These are phyloP conservation scores for Botrytis deweyae DNA, from an alignment of 2,329 filamentous ascomycete genomes.

Conservation along the genomic window DNA sequence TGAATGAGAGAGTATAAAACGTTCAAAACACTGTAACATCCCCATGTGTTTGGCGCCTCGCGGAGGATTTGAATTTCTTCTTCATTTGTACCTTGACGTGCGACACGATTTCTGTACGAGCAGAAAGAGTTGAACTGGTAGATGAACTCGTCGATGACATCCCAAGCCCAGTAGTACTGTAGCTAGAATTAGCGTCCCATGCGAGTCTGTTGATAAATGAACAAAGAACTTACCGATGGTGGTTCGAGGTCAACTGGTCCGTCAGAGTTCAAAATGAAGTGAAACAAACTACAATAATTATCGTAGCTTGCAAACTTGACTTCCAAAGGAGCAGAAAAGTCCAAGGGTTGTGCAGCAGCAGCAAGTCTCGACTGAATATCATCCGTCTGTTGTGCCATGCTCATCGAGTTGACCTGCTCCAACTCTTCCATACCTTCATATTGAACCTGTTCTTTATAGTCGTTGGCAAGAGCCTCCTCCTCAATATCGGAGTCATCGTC, in stretches of 20 bases:
- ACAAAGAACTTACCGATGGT: slow-evolving; percentile 71
- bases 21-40: slow-evolving; percentile 98
- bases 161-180: slow-evolving; percentile 99
- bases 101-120: slow-evolving; percentile 89
- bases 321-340: slow-evolving; percentile 93
- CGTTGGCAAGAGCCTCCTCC: slow-evolving; percentile 92
- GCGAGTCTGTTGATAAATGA: neutral
- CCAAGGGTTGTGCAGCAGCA: slow-evolving; percentile 89
- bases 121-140: slow-evolving; percentile 99
- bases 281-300: slow-evolving; percentile 98
- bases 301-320: slow-evolving; percentile 99
- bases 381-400: slow-evolving; percentile 72
- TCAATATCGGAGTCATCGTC: slow-evolving; percentile 90
- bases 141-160: slow-evolving; percentile 99
- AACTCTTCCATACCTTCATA: slow-evolving; percentile 85
- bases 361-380: slow-evolving; percentile 91
- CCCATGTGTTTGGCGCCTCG: slow-evolving; percentile 98
- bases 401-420: slow-evolving; percentile 69
- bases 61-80: slow-evolving; percentile 89
- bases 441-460: slow-evolving; percentile 95
- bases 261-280: slow-evolving; percentile 98
- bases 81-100: slow-evolving; percentile 77
- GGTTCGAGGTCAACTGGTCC: slow-evolving; percentile 97
- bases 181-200: slow-evolving; percentile 29
- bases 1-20: slow-evolving; percentile 99